Evolutionary conservation across 2,329 filamentous ascomycete genomes (phyloP).

Genomic region (Aspergillus flavus): DNA sequence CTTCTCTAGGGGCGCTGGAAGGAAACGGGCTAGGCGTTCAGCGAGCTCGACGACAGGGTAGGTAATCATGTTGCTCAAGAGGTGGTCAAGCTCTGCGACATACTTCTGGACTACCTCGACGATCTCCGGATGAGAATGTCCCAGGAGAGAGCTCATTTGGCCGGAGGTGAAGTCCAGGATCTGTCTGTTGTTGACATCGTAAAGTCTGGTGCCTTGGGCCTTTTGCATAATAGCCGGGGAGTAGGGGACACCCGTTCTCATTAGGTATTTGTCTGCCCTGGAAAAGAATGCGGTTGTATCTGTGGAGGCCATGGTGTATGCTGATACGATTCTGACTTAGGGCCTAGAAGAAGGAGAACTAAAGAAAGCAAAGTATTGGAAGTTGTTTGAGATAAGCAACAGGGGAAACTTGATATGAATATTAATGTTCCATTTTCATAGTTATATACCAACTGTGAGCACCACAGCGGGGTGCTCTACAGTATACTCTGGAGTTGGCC

Average conservation of each 20-base stretch:
- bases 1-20: conserved; percentile 54
- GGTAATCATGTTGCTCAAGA: conserved; percentile 62
- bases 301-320: conserved; percentile 11
- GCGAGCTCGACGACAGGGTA: conserved; percentile 60
- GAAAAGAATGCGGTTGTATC: conserved; percentile 33
- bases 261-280: conserved; percentile 45
- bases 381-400: not conserved
- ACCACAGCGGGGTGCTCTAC: not conserved
- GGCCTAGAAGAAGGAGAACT: not conserved
- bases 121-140: conserved; percentile 62
- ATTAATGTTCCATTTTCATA: not conserved
- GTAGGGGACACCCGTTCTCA: conserved; percentile 46
- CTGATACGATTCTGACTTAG: not conserved
- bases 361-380: not conserved
- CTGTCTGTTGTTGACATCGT: conserved; percentile 44
- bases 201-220: conserved; percentile 51
- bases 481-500: not conserved
- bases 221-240: conserved; percentile 48
- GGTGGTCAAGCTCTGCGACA: conserved; percentile 58
- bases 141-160: conserved; percentile 63
- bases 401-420: not conserved
- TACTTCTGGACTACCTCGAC: conserved; percentile 55
- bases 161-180: conserved; percentile 64
- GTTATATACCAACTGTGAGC: not conserved
- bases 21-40: conserved; percentile 51